These are phyloP conservation scores for Helenozyma rhizophorensis DNA, from an alignment of 805 yeast species.

Conservation along the genomic window DNA sequence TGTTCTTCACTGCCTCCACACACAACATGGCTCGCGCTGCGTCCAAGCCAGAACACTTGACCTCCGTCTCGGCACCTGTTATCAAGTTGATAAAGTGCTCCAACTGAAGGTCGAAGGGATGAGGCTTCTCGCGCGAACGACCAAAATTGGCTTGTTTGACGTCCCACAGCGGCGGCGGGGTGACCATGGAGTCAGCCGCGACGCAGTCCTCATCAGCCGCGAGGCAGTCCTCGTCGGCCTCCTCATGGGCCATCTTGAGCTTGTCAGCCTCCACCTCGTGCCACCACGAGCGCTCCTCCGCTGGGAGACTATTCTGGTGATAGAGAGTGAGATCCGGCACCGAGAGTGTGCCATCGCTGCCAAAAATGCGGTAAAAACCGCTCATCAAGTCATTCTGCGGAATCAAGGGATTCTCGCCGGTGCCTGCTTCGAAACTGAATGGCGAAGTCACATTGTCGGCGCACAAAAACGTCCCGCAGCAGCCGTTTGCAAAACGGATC, in stretches of 20 bases:
- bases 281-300: slow-evolving; percentile 24
- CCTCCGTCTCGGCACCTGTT: slow-evolving; percentile 22
- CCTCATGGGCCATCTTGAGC: slow-evolving; percentile 10
- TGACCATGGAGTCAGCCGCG: slow-evolving; percentile 6
- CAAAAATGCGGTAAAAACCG: slow-evolving; percentile 38
- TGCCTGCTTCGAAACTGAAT: slow-evolving; percentile 37
- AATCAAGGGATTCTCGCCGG: slow-evolving; percentile 41
- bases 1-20: slow-evolving; percentile 30
- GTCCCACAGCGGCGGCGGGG: slow-evolving; percentile 32
- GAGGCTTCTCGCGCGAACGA: slow-evolving; percentile 7
- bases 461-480: slow-evolving; percentile 39
- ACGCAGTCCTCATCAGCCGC: background rate
- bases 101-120: slow-evolving; percentile 38
- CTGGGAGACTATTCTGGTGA: slow-evolving; percentile 23
- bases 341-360: slow-evolving; percentile 35
- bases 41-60: slow-evolving; percentile 30
- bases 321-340: slow-evolving; percentile 38
- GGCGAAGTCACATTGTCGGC: slow-evolving; percentile 40
- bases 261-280: slow-evolving; percentile 17
- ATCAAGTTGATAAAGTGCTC: slow-evolving; percentile 36
- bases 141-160: slow-evolving; percentile 13
- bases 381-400: slow-evolving; percentile 26
- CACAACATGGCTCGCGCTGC: slow-evolving; percentile 32
- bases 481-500: slow-evolving; percentile 32
- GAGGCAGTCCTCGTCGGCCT: slow-evolving; percentile 1